Base-by-base conservation (phyloP, 2,329 filamentous ascomycete genomes). In the Fusarium decemcellulare region DNA sequence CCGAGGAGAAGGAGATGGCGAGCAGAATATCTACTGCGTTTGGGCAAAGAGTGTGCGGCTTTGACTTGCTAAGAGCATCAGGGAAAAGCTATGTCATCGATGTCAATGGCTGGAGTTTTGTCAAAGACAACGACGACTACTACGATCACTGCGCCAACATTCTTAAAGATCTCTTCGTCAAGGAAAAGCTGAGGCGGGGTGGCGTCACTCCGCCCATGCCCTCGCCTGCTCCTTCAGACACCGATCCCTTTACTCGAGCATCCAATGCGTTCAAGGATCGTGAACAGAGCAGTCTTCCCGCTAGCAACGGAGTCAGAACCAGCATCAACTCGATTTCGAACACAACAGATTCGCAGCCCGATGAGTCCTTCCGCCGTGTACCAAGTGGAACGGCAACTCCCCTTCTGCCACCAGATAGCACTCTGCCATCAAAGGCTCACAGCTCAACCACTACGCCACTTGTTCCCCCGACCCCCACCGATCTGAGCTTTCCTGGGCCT, bases 91-190 rank as follows among this genome's bases (percentile, higher is more conserved):
- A 94, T 81, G 96, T 99, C 51, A 99, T 99, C 72, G 96, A 99
- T 75, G 96, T 99, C 73, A 99, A 99, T 79, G 96, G 96, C 12
- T 99, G 97, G 97, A 98, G 95, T 77, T 99, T 99, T 76, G 96
- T 99, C 79, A 99, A 99, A 79, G 97, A 99, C 79, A 99, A 99
- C 75, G 95, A 98, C 67, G 95, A 97, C 65, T 99, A 99, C 80
- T 99, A 99, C 78, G 93, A 98, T 76, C 93, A 94, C 76, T 96
- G 92, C 72, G 90, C 96, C 23, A 91, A 86, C 63, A 97, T 98
- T 51, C 83, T 99, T 54, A 93, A 91, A 76, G 91, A 96, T 8
- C 93, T 97, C 77, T 98, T 99, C 72, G 85, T 97, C 68, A 90
- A 90, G 68, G 95, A 98, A 79, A 93, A 91, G 75, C 81, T 89